A percentile compares a stretch with the other conserved stretches of the same genome.
These are phyloP conservation scores for Globisporangium sylvaticum DNA, from an alignment of 352 stramenopile species.

Conservation along the genomic window DNA sequence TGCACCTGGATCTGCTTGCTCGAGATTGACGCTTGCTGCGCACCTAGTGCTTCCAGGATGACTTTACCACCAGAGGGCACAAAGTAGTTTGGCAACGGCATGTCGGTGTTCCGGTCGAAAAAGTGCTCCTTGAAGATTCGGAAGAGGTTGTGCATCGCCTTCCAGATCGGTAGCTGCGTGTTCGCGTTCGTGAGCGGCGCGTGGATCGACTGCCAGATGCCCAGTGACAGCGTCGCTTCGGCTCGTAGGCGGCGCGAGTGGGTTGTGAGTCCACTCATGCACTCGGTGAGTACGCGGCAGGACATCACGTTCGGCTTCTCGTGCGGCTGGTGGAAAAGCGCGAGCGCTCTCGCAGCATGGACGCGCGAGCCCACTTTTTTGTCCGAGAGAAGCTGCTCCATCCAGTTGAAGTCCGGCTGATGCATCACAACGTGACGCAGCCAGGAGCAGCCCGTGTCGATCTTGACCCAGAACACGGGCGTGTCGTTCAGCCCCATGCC, in stretches of 20 bases:
- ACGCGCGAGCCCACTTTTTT: conserved; percentile 83
- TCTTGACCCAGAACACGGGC: conserved; percentile 85
- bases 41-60: conserved; percentile 70
- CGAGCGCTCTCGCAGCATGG: conserved; percentile 67
- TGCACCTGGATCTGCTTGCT: conserved; percentile 86
- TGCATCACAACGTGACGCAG: conserved; percentile 83
- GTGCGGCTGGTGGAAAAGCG: conserved; percentile 74
- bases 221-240: conserved; percentile 68
- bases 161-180: conserved; percentile 79
- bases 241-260: conserved; percentile 73
- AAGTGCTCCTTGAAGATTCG: conserved; percentile 90
- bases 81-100: conserved; percentile 87
- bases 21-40: conserved; percentile 73
- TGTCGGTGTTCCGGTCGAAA: conserved; percentile 74
- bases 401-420: conserved; percentile 87
- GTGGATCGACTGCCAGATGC: conserved; percentile 85
- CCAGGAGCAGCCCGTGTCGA: conserved; percentile 75
- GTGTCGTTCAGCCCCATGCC: conserved; percentile 87
- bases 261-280: conserved; percentile 80
- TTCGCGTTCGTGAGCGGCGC: conserved; percentile 78
- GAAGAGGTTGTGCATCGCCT: conserved; percentile 83
- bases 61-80: conserved; percentile 80
- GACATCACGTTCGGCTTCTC: conserved; percentile 88
- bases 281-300: conserved; percentile 78
- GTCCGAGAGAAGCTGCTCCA: conserved; percentile 81